Conservation (phyloP, 2,329 filamentous ascomycete genomes). For the Hymenotorrendiella dingleyae region DNA sequence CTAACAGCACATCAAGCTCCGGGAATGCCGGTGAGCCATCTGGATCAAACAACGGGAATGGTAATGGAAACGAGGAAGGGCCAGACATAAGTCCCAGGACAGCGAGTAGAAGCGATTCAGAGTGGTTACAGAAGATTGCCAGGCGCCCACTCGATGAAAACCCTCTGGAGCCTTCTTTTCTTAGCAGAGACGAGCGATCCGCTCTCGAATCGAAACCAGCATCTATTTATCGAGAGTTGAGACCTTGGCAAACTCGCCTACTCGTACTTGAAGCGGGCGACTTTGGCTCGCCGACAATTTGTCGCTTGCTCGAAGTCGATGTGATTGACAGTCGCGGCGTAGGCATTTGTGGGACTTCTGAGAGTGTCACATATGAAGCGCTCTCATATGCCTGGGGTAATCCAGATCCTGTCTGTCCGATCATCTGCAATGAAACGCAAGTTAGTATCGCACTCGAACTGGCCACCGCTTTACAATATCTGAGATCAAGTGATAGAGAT, state of each 20-base stretch:
- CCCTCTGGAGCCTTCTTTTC: background rate
- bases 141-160: background rate
- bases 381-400: conserved; percentile 11
- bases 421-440: background rate
- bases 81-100: too few relatives aligned
- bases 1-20: too few relatives aligned
- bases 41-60: too few relatives aligned
- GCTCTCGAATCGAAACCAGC: background rate
- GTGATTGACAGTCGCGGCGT: conserved; percentile 2
- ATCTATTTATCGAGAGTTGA: background rate
- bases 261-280: background rate
- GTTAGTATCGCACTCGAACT: background rate
- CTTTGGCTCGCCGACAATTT: background rate
- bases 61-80: too few relatives aligned
- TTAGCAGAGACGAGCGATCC: background rate
- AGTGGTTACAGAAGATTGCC: background rate
- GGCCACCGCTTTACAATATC: conserved; percentile 1
- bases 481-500: background rate
- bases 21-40: too few relatives aligned
- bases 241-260: conserved; percentile 1
- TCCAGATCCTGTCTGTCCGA: conserved; percentile 1
- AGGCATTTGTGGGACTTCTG: background rate
- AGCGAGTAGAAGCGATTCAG: too few relatives aligned
- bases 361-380: conserved; percentile 5
- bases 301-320: conserved; percentile 1